Base-by-base conservation (phyloP, 2,329 filamentous ascomycete genomes). In the Epichloe uncinata region DNA sequence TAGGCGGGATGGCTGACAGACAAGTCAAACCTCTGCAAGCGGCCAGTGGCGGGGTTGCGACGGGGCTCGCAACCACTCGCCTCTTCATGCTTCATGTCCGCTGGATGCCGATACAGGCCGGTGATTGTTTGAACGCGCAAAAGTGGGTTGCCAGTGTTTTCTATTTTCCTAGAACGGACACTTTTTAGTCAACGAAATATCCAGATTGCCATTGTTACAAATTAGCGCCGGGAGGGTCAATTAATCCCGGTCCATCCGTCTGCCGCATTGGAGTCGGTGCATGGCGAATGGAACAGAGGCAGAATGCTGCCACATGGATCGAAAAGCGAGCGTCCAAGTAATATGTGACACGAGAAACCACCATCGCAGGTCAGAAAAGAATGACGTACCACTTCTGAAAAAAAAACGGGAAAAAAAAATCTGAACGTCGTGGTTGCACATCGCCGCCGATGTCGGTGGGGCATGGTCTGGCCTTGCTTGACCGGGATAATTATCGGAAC, bases 101-200 rank as follows among this genome's bases (percentile, higher is more conserved):
- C 26, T 38, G 43, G 47, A 50, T 54, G 54, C 54, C 53, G 53
- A 55, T 48, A 48, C 53, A 51, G 42, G 53, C 53, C 53, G 53
- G n/a, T n/a, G 7, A 47, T 47, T 36, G 38, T 49, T 35, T 41
- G 20, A 37, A 48, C 46, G 43, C 20, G 48, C 50, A 49, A 52
- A 30, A 30, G 8, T 9, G 8, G 26, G 26, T 30, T 30, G 26
- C 26, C 26, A 30, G 26, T 30, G 26, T 30, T 30, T 34, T 34
- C 9, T 15, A 8, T 48, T 8, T 48, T 30, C 44, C 44, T 37
- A 48, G 37, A 44, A n/a, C 34, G 45, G 48, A 50, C 41, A 42
- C 6, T 7, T 40, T 20, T 51, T 51, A 51, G 45, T 51, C 50
- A 51, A 51, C 35, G 36, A 34, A 35, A 45, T 26, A 40, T 18